Conservation (phyloP, 306 rosid genomes). For the Citrullus amarus region DNA sequence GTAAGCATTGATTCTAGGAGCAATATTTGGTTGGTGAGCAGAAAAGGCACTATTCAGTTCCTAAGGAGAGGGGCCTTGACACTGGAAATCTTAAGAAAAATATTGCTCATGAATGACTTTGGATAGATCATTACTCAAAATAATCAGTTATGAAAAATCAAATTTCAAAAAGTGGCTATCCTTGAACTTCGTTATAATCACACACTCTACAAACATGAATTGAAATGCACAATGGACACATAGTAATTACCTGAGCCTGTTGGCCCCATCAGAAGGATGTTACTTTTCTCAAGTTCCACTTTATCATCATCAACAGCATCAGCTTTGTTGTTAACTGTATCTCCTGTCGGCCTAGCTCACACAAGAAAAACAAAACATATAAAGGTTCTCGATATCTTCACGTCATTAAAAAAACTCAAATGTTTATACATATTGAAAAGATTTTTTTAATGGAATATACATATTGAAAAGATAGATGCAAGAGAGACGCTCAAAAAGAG, state of each 20-base stretch:
- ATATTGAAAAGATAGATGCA: neutral
- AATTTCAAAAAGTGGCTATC: neutral
- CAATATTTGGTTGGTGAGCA: neutral
- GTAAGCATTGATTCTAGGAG: neutral
- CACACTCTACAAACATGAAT: neutral
- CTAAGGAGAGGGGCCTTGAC: neutral
- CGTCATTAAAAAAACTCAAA: neutral
- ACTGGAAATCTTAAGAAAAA: neutral
- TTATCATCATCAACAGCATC: conserved; percentile 50
- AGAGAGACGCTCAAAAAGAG: neutral
- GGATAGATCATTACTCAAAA: neutral
- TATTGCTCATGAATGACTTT: neutral
- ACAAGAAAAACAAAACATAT: conserved; percentile 26
- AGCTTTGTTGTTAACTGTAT: conserved; percentile 28
- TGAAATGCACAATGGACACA: neutral
- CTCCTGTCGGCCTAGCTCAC: conserved; percentile 79
- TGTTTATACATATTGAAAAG: neutral
- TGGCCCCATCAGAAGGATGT: conserved; percentile 96
- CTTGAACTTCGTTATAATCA: neutral
- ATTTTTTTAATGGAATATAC: too few species aligned
- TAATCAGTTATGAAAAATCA: neutral
- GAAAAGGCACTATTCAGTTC: neutral
- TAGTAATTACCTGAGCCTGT: conserved; percentile 83
- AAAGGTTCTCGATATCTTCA: conserved; percentile 1
- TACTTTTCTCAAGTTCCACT: conserved; percentile 95